A percentile compares a stretch with the other conserved stretches of the same genome.
These are phyloP conservation scores for Plasmodium inui DNA, from an alignment of 169 alveolate species.

Conservation along the genomic window DNA sequence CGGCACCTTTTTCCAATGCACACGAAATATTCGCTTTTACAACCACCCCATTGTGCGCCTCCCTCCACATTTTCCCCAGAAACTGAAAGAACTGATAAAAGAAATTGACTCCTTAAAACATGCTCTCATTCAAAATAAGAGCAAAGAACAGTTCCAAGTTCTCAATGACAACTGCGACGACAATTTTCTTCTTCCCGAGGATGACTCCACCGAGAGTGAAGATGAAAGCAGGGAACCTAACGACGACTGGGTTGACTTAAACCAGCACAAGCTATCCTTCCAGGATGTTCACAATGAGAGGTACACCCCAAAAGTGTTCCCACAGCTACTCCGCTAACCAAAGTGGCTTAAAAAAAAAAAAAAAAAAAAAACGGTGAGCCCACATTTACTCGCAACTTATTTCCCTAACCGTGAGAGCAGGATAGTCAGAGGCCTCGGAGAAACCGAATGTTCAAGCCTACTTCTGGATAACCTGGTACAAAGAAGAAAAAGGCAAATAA, in stretches of 20 bases:
- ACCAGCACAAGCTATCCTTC: conserved; percentile 47
- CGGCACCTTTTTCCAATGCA: background rate
- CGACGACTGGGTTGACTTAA: conserved; percentile 13
- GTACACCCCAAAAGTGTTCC: background rate
- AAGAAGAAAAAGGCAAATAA: background rate
- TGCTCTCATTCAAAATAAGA: conserved; percentile 25
- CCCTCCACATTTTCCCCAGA: background rate
- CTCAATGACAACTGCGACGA: conserved; percentile 15
- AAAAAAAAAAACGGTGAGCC: background rate
- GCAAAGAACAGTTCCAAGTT: background rate
- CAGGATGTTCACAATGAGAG: conserved; percentile 51
- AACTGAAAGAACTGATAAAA: conserved; percentile 62
- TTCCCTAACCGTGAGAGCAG: conserved; percentile 7
- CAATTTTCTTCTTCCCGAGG: conserved; percentile 38
- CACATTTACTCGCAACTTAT: background rate
- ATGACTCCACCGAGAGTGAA: conserved; percentile 12
- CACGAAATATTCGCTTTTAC: background rate
- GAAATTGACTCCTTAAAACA: conserved; percentile 63
- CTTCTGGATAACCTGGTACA: conserved; percentile 46
- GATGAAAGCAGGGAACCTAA: conserved; percentile 2
- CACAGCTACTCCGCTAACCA: background rate
- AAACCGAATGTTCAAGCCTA: conserved; percentile 34
- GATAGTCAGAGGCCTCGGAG: conserved; percentile 53
- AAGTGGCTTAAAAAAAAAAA: background rate
- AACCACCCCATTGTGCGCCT: background rate